Evolutionary conservation across 495 filamentous ascomycete genomes (phyloP), one percentile per base, ranked within the genome.

Genomic region (Peziza echinospora): DNA sequence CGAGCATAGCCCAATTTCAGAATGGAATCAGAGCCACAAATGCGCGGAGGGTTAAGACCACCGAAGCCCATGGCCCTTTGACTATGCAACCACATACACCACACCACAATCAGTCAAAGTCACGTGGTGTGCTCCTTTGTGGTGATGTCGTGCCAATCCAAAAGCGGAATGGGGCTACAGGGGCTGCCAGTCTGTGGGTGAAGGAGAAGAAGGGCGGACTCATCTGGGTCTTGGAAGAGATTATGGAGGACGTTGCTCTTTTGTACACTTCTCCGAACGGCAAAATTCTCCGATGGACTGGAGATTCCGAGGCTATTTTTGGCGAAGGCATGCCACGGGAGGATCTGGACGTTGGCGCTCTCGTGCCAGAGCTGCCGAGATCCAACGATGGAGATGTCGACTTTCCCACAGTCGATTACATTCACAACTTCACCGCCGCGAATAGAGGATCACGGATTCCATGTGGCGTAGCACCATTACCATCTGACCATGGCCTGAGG

Each of bases 151-250:
- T 97, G 3, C 87, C 89, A 0, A 96, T 97, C 49, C 75, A 80
- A 63, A 97, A 96, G 60, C 76, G 86, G 45, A 91, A 97, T 59
- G 91, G 91, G 6, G 71, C 77, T 16, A 84, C 77, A 0, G 89
- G 91, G 1, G 81, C 86, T 26, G 89, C 89, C 26, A 94, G 84
- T 59, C 66, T 97, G 24, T 97, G 89, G 89, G 89, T 96, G 0
- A 96, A 94, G 66, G 89, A 97, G 62, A 97, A 97, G 60, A 72
- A 74, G 39, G 82, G 84, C 41, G 84, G 86, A 5, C 60, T 97
- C 43, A 94, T 97, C 45, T 97, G 89, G 89, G 89, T 97, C 13
- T 59, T 97, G 4, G 89, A 97, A 63, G 89, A 97, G 62, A 94
- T 97, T 45, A 83, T 83, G 46, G 89, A 97, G 65, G 85, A 97